Evolutionary conservation across 305 asterid species (phyloP), one percentile per base, ranked within the genome.

Genomic region (Solanum chacoense): DNA sequence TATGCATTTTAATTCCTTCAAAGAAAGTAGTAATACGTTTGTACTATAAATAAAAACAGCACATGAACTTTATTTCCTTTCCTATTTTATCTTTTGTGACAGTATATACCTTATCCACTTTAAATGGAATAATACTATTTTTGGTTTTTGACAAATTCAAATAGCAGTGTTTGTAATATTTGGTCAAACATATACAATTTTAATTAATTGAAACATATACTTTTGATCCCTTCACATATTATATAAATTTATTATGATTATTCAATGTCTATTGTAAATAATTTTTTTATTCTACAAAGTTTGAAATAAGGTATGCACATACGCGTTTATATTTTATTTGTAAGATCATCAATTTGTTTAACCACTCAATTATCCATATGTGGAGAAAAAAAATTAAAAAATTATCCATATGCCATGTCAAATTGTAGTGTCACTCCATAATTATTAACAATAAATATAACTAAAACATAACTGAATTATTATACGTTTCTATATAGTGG

Each of bases 1-100:
- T 7, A 35, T 35, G 20, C 32, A 34, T 16, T 50, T 50, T 50
- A 50, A 7, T 50, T 50, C 4, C 65, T 50, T 8, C n/a, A 50
- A 50, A 6, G 4, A 50, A 50, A 50, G n/a, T 50, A 6, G n/a
- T 50, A 1, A 50, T 50, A 16, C 65, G 6, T 6, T 50, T 50
- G n/a, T 50, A 50, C 22, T 16, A 50, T 24, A n/a, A 67, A 24
- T 77, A 88, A 90, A 86, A 89, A 91, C 91, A 91, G 93, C 91
- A 90, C 29, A 5, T 92, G 35, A 29, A 80, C 42, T 86, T 81
- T 71, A 11, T 84, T 36, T 69, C 16, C 4, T 32, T 37, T 4
- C 85, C 85, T 77, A 79, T 36, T 63, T 89, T 85, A 86, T 73
- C 88, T 78, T 88, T 88, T 36, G 74, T 28, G 88, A 45, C 10